These are phyloP conservation scores for Cladosporium sp. DNA, from an alignment of 2,329 filamentous ascomycete species.

Conservation along the genomic window DNA sequence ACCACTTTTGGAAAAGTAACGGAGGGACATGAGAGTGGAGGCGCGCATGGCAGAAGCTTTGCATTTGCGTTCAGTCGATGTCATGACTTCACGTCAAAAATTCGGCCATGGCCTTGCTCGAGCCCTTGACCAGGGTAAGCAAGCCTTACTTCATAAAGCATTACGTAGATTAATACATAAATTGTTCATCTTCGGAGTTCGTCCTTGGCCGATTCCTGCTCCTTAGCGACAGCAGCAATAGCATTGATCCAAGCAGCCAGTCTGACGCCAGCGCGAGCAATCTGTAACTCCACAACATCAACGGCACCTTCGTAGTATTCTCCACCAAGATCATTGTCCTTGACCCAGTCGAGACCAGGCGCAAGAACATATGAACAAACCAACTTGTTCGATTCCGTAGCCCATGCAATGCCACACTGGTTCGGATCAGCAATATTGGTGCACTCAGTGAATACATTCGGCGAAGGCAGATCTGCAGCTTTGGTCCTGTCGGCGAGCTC, in stretches of 20 bases:
- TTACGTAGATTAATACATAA: too few species aligned
- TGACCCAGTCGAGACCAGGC: constrained; percentile 5
- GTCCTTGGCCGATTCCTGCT: neutral
- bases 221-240: constrained; percentile 22
- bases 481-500: neutral
- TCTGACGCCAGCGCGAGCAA: constrained; percentile 40
- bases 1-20: too few species aligned
- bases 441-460: neutral
- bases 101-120: too few species aligned
- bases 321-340: constrained; percentile 32
- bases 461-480: neutral
- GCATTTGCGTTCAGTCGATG: too few species aligned
- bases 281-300: constrained; percentile 39
- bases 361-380: constrained; percentile 5
- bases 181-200: neutral
- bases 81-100: too few species aligned
- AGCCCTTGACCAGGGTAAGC: neutral
- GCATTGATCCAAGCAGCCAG: constrained; percentile 35
- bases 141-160: too few species aligned
- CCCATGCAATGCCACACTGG: constrained; percentile 5
- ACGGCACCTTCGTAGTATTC: constrained; percentile 33
- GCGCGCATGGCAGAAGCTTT: too few species aligned
- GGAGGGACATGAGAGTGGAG: too few species aligned
- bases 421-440: constrained; percentile 1
- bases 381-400: constrained; percentile 2